phyloP scores from a whole-genome alignment of 2,329 filamentous ascomycete species.

The Sclerotiophoma versabilis region DNA sequence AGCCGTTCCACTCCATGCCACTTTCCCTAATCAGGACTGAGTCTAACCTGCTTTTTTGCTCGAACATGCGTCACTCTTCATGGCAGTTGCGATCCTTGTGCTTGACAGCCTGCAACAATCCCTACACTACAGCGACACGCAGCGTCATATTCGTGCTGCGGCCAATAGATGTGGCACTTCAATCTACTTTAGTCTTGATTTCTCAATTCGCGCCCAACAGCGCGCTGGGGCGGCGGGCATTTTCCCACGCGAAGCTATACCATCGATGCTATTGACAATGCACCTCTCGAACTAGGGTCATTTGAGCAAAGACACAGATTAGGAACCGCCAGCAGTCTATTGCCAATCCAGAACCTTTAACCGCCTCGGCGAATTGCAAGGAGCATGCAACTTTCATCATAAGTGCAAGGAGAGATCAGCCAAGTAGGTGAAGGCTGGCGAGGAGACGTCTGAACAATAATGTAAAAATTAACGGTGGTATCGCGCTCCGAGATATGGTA shows the following conservation, averaged over 20 bases:
- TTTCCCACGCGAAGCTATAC: constrained; percentile 4
- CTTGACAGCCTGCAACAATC: constrained; percentile 10
- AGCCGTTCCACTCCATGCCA: neutral
- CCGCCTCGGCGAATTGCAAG: neutral
- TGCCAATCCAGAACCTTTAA: neutral
- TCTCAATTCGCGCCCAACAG: neutral
- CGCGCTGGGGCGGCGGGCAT: neutral
- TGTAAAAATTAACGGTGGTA: constrained; percentile 17
- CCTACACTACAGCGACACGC: neutral
- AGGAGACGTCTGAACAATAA: neutral
- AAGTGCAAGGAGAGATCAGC: too few relatives aligned
- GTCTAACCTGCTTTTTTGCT: constrained; percentile 1
- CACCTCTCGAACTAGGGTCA: neutral
- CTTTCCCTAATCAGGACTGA: neutral
- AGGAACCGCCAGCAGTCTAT: neutral
- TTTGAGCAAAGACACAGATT: neutral
- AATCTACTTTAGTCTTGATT: neutral
- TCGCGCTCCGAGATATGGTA: constrained; percentile 11
- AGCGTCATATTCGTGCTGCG: constrained; percentile 3
- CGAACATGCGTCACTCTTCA: constrained; percentile 4
- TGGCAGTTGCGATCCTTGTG: neutral
- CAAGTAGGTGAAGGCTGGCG: neutral
- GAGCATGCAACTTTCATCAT: too few relatives aligned
- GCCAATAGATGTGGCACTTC: neutral
- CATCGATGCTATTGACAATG: neutral